Evolutionary conservation across 805 yeast species (phyloP).

Genomic region (Lipomyces sp.): DNA sequence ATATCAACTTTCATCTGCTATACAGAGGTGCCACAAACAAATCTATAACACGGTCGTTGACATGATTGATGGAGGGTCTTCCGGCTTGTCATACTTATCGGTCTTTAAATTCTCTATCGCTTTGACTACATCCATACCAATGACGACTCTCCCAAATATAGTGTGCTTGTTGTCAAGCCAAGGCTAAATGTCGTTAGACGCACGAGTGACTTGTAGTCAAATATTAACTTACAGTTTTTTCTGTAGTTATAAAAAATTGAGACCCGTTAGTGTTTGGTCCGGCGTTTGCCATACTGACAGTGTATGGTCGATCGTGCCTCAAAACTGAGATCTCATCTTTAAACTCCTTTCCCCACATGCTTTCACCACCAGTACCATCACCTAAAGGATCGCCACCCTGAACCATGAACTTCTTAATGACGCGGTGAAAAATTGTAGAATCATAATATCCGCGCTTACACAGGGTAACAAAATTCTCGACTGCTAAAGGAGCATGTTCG

Average conservation of each 20-base stretch:
- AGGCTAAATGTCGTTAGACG: constrained; percentile 47
- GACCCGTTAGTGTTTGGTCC: constrained; percentile 65
- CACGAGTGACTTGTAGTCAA: neutral
- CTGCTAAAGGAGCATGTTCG: constrained; percentile 50
- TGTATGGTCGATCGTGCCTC: constrained; percentile 58
- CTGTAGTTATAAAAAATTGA: constrained; percentile 64
- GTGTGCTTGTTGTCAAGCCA: constrained; percentile 65
- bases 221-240: constrained; percentile 46
- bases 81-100: constrained; percentile 55
- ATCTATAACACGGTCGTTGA: constrained; percentile 24
- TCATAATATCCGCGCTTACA: constrained; percentile 51
- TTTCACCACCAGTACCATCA: constrained; percentile 50
- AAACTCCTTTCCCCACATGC: constrained; percentile 47
- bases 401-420: constrained; percentile 62
- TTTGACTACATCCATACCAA: constrained; percentile 57
- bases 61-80: constrained; percentile 43
- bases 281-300: constrained; percentile 65
- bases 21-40: neutral
- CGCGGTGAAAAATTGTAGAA: constrained; percentile 46
- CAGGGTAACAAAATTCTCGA: constrained; percentile 49
- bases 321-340: constrained; percentile 56
- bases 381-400: constrained; percentile 64
- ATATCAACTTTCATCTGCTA: neutral
- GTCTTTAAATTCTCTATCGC: constrained; percentile 54
- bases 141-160: constrained; percentile 58